Evolutionary conservation across 805 yeast species (phyloP).

Genomic region (Phaffomyces thermotolerans): DNA sequence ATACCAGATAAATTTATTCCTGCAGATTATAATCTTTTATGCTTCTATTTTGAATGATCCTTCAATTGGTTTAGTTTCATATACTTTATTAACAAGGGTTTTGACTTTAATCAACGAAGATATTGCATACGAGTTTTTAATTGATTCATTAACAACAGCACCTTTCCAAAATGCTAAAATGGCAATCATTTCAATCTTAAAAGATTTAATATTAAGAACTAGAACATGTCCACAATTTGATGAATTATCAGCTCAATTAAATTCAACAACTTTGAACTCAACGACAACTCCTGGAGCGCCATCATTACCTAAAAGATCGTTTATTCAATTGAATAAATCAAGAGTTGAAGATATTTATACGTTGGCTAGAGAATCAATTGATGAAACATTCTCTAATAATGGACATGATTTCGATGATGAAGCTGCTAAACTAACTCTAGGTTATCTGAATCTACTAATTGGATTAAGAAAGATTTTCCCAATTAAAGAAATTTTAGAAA

Average conservation of each 20-base stretch:
- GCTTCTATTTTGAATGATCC: conserved; percentile 31
- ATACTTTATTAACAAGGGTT: conserved; percentile 58
- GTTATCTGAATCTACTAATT: conserved; percentile 49
- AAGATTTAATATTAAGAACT: conserved; percentile 48
- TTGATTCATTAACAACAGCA: conserved; percentile 57
- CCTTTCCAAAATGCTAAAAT: conserved; percentile 57
- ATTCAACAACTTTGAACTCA: conserved; percentile 2
- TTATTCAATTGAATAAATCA: conserved; percentile 35
- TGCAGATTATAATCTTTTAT: conserved; percentile 35
- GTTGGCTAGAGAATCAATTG: conserved; percentile 33
- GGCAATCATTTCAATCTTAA: conserved; percentile 58
- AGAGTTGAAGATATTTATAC: conserved; percentile 37
- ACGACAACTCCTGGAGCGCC: conserved; percentile 20
- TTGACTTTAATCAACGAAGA: conserved; percentile 52
- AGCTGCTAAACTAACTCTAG: conserved; percentile 39
- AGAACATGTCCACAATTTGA: conserved; percentile 9
- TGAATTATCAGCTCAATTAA: conserved; percentile 5
- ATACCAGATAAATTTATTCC: conserved; percentile 28
- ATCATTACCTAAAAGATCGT: conserved; percentile 36
- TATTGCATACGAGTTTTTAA: conserved; percentile 49
- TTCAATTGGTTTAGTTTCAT: conserved; percentile 35
- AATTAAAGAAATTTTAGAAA: conserved; percentile 20
- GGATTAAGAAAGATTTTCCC: conserved; percentile 30
- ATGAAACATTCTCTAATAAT: conserved; percentile 16
- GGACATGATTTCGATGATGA: conserved; percentile 16